Evolutionary conservation across 1,284 basidiomycete species (phyloP).

Genomic region (Moniliophthora roreri): DNA sequence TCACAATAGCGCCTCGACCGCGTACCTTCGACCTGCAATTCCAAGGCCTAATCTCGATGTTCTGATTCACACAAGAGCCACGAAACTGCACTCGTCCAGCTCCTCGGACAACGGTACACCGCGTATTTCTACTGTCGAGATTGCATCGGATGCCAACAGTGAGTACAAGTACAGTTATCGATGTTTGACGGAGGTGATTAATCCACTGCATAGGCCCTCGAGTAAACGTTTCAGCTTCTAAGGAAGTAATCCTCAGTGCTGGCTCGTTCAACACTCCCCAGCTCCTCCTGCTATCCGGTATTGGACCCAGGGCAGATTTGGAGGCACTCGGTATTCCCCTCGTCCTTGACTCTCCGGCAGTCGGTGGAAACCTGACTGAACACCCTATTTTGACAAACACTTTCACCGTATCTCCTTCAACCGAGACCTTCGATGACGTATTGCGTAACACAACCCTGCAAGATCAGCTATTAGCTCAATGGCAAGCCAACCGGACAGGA

Average conservation of each 20-base stretch:
- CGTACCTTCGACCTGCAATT: slow-evolving; percentile 34
- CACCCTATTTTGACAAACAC: slow-evolving; percentile 13
- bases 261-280: slow-evolving; percentile 17
- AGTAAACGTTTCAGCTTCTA: slow-evolving; percentile 10
- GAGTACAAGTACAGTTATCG: no score
- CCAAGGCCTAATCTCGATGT: slow-evolving; percentile 40
- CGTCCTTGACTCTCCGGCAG: slow-evolving; percentile 17
- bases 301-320: slow-evolving; percentile 15
- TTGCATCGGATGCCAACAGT: no score
- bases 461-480: slow-evolving; percentile 11
- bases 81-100: slow-evolving; percentile 26
- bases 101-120: no score
- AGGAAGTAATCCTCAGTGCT: slow-evolving; percentile 20
- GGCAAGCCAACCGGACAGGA: slow-evolving; percentile 10
- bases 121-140: no score
- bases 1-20: slow-evolving; percentile 35
- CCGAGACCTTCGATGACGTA: slow-evolving; percentile 17
- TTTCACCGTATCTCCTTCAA: slow-evolving; percentile 15
- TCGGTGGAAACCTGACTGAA: slow-evolving; percentile 18
- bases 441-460: slow-evolving; percentile 1
- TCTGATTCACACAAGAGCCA: slow-evolving; percentile 39
- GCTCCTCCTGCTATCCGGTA: slow-evolving; percentile 16
- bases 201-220: neutral
- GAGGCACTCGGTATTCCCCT: slow-evolving; percentile 11
- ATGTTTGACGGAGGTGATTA: no score